These are phyloP conservation scores for Calonectria leucothoes DNA, from an alignment of 2,329 filamentous ascomycete genomes.

Conservation along the genomic window DNA sequence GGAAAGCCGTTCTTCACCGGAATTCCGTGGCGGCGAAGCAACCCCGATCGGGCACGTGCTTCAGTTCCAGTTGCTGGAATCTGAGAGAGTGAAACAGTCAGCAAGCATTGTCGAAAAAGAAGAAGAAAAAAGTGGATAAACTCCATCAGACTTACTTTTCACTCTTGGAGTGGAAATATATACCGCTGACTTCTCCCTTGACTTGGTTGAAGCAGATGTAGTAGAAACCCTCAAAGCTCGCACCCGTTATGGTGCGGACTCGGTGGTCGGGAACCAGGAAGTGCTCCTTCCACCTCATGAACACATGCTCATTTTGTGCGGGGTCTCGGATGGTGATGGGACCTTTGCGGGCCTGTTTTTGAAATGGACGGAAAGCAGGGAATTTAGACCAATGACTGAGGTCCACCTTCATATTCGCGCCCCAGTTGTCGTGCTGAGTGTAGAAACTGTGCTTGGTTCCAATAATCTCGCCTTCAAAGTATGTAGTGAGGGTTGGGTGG, in stretches of 20 bases:
- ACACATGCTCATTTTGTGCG: slow-evolving; percentile 86
- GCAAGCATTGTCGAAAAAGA: background rate
- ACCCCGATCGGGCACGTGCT: slow-evolving; percentile 86
- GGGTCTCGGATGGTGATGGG: slow-evolving; percentile 73
- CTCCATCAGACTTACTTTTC: slow-evolving; percentile 79
- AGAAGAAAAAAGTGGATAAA: background rate
- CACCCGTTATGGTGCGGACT: slow-evolving; percentile 89
- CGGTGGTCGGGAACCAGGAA: slow-evolving; percentile 96
- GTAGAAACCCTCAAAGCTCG: slow-evolving; percentile 98
- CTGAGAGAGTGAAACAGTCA: slow-evolving; percentile 56
- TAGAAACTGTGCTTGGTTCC: slow-evolving; percentile 94
- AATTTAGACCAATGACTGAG: slow-evolving; percentile 95
- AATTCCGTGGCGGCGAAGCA: slow-evolving; percentile 92
- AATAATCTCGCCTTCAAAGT: slow-evolving; percentile 98
- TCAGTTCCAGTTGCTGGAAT: slow-evolving; percentile 92
- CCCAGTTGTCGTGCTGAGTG: slow-evolving; percentile 91
- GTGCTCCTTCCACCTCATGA: slow-evolving; percentile 99
- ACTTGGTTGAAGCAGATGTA: slow-evolving; percentile 99
- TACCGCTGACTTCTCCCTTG: slow-evolving; percentile 86
- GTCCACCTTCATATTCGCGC: slow-evolving; percentile 90
- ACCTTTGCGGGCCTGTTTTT: slow-evolving; percentile 68
- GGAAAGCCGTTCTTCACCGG: slow-evolving; percentile 44
- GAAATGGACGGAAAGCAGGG: slow-evolving; percentile 82
- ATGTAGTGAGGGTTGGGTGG: slow-evolving; percentile 97
- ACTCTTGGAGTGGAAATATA: slow-evolving; percentile 98